Base-by-base conservation (phyloP, 257 asterid species). In the Scutellaria barbata region DNA sequence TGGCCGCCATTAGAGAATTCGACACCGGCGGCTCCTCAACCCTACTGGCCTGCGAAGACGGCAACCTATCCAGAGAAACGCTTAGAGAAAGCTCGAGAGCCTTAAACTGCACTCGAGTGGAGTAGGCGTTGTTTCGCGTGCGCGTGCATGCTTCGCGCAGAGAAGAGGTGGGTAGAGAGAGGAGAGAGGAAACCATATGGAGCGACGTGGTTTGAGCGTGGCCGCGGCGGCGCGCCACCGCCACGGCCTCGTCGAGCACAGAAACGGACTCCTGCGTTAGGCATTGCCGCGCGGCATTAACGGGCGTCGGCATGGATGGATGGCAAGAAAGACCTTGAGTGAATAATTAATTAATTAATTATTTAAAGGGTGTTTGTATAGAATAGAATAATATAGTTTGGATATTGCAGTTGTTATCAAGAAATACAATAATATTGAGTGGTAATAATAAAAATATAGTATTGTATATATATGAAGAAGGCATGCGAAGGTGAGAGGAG, bases 201-300 rank as follows among this genome's bases (percentile, higher is more conserved):
- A 91, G 90, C 46, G 99, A 94, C 25, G 99, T 91, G 46, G 99
- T 94, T 42, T 94, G 99, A 1, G 88, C 80, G 76, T 94, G 99
- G 4, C 95, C 91, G 0, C 99, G 92, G 68, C 99, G 92, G 56
- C 86, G 82, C 17, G 99, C 96, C 73, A 89, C 87, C 8, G 87
- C 83, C 39, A 91, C 92, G 0, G 99, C 96, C 55, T 94, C 99
- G 70, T 94, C 92, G 6, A 94, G 83, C 7, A 82, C 87, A n/a
- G 82, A 55, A 6, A 79, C 86, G 37, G 97, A 86, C 68, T 91
- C 97, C 66, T 69, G 76, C 3, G 96, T 86, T 16, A 94, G 84
- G 96, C 97, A 94, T 89, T 88, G 96, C 78, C 96, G 76, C 39
- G 96, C 97, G 61, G 87, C 81, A 85, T 16, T 66, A 1, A 84